These are phyloP conservation scores for Pleurotus tuber-regium DNA, from an alignment of 768 basidiomycete species.

Conservation along the genomic window DNA sequence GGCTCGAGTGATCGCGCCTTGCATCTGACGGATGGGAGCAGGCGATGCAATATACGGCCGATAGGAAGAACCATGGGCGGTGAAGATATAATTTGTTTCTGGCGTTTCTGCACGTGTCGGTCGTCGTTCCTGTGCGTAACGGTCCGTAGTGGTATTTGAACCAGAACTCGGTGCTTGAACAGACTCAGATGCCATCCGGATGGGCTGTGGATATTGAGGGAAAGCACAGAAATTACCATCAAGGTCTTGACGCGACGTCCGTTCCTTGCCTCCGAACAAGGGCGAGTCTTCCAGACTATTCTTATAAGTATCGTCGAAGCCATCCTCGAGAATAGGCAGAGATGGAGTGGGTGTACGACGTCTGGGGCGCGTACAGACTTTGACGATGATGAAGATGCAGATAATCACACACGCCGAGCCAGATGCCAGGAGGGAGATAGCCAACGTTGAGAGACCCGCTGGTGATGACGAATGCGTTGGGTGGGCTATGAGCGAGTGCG, in stretches of 20 bases:
- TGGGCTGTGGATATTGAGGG: constrained; percentile 50
- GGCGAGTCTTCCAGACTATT: constrained; percentile 59
- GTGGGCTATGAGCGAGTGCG: constrained; percentile 14
- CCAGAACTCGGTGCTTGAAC: constrained; percentile 10
- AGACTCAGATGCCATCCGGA: constrained; percentile 13
- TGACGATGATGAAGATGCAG: constrained; percentile 45
- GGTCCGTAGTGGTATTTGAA: constrained; percentile 11
- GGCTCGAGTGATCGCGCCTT: constrained; percentile 34
- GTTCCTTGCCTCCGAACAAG: constrained; percentile 75
- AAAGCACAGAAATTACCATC: constrained; percentile 54
- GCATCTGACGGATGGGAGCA: constrained; percentile 36
- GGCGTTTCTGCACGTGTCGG: too few relatives aligned
- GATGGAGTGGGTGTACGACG: constrained; percentile 66
- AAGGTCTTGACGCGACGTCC: constrained; percentile 42
- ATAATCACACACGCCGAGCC: constrained; percentile 49
- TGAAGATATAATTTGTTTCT: constrained; percentile 21
- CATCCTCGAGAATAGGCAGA: constrained; percentile 67
- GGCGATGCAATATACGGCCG: constrained; percentile 23
- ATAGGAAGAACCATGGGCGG: constrained; percentile 20
- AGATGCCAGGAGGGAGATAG: constrained; percentile 53
- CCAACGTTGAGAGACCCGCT: constrained; percentile 36
- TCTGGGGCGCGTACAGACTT: constrained; percentile 46
- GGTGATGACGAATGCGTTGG: background rate
- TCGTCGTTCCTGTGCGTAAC: background rate
- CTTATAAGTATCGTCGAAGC: constrained; percentile 43